A percentile compares a stretch with the other conserved stretches of the same genome.
Conservation (phyloP, 441 rosid species). For the Pelargonium australe region DNA sequence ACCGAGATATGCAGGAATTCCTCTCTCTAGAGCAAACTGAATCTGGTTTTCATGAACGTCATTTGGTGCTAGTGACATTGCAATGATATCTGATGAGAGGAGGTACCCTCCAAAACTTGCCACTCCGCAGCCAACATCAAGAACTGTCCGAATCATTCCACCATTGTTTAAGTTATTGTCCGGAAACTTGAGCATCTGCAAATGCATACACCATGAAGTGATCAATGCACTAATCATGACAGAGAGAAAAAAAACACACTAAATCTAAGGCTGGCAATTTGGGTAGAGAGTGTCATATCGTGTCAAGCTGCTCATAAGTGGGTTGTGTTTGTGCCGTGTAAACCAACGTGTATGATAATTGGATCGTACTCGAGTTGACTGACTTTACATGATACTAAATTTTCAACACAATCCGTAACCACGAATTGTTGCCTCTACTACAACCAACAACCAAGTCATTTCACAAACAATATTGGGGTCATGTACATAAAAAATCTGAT, state of each 20-base stretch:
- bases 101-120: conserved; percentile 98
- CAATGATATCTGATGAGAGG: conserved; percentile 67
- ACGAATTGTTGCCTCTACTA: too few relatives aligned
- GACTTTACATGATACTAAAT: too few relatives aligned
- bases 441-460: too few relatives aligned
- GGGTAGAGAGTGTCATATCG: too few relatives aligned
- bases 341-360: too few relatives aligned
- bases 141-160: conserved; percentile 77
- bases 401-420: too few relatives aligned
- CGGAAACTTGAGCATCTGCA: conserved; percentile 92
- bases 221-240: conserved; percentile 18
- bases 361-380: too few relatives aligned
- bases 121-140: conserved; percentile 98
- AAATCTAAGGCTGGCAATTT: not conserved
- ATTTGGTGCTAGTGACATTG: conserved; percentile 95
- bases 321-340: too few relatives aligned
- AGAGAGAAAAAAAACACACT: not conserved
- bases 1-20: conserved; percentile 97
- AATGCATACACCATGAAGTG: conserved; percentile 12
- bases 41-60: conserved; percentile 99
- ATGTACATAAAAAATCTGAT: not conserved
- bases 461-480: too few relatives aligned
- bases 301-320: too few relatives aligned
- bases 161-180: conserved; percentile 61
- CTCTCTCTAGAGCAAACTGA: conserved; percentile 96